phyloP scores from a whole-genome alignment of 2,329 filamentous ascomycete genomes.

The Lachnellula arida region DNA sequence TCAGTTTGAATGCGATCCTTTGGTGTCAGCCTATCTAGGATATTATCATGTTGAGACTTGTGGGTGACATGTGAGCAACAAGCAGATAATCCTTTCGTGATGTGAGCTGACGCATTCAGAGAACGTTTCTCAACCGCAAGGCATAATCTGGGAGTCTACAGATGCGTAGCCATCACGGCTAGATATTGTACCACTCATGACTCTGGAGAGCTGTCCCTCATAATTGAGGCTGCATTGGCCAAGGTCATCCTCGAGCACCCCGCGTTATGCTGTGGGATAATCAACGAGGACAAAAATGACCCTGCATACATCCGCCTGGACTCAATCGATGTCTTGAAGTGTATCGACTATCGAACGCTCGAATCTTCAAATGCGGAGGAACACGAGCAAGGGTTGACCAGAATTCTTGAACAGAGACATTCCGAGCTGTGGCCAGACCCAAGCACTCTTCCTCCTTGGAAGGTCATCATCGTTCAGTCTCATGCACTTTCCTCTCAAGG shows the following conservation, averaged over 20 bases:
- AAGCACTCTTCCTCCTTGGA: constrained; percentile 43
- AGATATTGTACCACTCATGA: constrained; percentile 39
- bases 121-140: constrained; percentile 17
- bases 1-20: too few relatives aligned
- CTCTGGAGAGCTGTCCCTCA: constrained; percentile 12
- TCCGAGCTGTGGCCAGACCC: constrained; percentile 39
- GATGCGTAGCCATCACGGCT: constrained; percentile 41
- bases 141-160: constrained; percentile 17
- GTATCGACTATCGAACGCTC: constrained; percentile 36
- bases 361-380: constrained; percentile 20
- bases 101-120: constrained; percentile 7
- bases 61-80: constrained; percentile 12
- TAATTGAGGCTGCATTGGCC: constrained; percentile 37
- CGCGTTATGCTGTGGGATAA: constrained; percentile 46
- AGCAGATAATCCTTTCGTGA: neutral
- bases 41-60: constrained; percentile 8
- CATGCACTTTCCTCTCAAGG: constrained; percentile 8
- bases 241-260: constrained; percentile 41
- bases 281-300: constrained; percentile 38
- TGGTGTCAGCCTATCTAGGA: too few relatives aligned
- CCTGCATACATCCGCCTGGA: constrained; percentile 42
- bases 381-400: constrained; percentile 34
- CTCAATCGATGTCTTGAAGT: constrained; percentile 39
- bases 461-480: constrained; percentile 36
- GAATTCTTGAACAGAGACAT: constrained; percentile 35